Percentiles rank a stretch among this genome's conserved stretches.
Evolutionary conservation across 352 stramenopile genomes (phyloP).

Genomic region (Phytophthora hibernalis): DNA sequence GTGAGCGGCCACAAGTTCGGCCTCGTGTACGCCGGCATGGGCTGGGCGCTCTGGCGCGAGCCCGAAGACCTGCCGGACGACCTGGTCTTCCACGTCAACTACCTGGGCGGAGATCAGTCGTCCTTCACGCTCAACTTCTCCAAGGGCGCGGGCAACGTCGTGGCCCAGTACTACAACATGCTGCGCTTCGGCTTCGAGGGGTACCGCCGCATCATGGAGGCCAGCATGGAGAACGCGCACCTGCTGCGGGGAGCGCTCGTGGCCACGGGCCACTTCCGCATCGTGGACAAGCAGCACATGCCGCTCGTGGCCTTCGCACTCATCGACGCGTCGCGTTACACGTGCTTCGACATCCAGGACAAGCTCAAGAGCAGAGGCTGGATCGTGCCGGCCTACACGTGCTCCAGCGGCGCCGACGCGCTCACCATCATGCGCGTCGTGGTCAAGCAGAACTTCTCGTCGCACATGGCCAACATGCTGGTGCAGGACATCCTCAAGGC

Average conservation of each 20-base stretch:
- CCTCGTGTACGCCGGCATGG: slow-evolving; percentile 93
- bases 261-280: slow-evolving; percentile 86
- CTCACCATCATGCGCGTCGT: slow-evolving; percentile 92
- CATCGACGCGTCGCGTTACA: slow-evolving; percentile 82
- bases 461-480: slow-evolving; percentile 90
- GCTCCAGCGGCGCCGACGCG: slow-evolving; percentile 80
- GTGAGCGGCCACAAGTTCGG: slow-evolving; percentile 96
- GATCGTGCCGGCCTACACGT: slow-evolving; percentile 93
- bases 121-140: slow-evolving; percentile 96
- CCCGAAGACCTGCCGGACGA: slow-evolving; percentile 82
- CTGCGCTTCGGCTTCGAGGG: slow-evolving; percentile 91
- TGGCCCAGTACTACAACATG: slow-evolving; percentile 95
- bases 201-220: slow-evolving; percentile 90
- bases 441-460: slow-evolving; percentile 92
- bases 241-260: slow-evolving; percentile 80
- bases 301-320: slow-evolving; percentile 89
- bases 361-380: slow-evolving; percentile 87
- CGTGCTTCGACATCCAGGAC: slow-evolving; percentile 93
- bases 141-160: slow-evolving; percentile 89
- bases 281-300: slow-evolving; percentile 93
- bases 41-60: slow-evolving; percentile 93
- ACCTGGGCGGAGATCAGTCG: slow-evolving; percentile 90
- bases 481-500: slow-evolving; percentile 88
- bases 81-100: slow-evolving; percentile 93
- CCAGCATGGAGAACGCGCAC: slow-evolving; percentile 88